These are phyloP conservation scores for Forsythia suspensa DNA, from an alignment of 257 asterid species.

Conservation along the genomic window DNA sequence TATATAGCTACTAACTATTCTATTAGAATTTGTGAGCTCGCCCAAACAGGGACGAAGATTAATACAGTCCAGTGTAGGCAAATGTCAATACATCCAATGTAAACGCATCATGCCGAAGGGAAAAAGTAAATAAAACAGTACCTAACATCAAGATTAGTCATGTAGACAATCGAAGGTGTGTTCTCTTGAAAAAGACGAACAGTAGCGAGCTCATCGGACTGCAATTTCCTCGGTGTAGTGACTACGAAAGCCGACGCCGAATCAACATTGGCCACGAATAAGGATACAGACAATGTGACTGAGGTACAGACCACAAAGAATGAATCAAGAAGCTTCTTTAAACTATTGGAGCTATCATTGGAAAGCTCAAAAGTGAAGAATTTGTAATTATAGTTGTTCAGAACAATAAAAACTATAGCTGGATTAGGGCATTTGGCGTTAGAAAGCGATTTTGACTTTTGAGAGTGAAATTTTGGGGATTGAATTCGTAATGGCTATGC, in stretches of 20 bases:
- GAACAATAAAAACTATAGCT: background rate
- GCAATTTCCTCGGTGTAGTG: conserved; percentile 30
- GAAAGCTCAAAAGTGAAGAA: background rate
- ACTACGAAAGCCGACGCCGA: conserved; percentile 26
- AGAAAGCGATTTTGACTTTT: conserved; percentile 3
- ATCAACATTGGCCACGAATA: conserved; percentile 3
- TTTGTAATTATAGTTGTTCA: background rate
- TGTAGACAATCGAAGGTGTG: conserved; percentile 28
- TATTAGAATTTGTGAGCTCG: too few relatives aligned
- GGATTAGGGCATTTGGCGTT: conserved; percentile 19
- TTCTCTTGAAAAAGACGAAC: conserved; percentile 25
- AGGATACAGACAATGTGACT: background rate
- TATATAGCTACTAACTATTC: too few relatives aligned
- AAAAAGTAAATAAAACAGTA: background rate
- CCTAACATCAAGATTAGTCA: conserved; percentile 37
- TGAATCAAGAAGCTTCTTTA: background rate
- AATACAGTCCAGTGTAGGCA: too few relatives aligned
- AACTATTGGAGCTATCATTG: background rate
- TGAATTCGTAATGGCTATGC: conserved; percentile 24
- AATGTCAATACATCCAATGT: background rate
- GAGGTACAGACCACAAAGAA: background rate
- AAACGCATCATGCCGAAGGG: background rate
- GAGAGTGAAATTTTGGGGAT: conserved; percentile 27
- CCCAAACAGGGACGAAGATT: too few relatives aligned
- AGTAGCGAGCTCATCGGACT: conserved; percentile 30